Conservation (phyloP, 306 rosid species). For the Quercus variabilis region DNA sequence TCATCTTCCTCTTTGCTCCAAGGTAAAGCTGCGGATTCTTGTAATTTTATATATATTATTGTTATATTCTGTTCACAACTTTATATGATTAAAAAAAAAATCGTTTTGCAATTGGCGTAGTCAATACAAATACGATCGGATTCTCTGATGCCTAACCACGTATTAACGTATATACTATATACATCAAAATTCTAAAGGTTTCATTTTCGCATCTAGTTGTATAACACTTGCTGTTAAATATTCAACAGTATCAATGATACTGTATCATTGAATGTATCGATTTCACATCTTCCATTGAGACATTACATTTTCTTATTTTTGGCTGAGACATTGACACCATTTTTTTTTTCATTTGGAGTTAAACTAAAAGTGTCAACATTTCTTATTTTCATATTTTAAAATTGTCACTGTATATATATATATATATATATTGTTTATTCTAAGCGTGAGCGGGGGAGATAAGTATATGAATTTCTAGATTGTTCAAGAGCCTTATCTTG, state of each 20-base stretch:
- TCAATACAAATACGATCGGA: neutral
- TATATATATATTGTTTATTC: too few species aligned
- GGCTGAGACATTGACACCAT: too few species aligned
- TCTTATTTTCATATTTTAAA: too few species aligned
- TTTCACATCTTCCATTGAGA: neutral
- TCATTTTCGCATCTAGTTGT: neutral
- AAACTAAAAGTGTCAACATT: too few species aligned
- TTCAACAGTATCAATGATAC: neutral
- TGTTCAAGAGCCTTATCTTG: too few species aligned
- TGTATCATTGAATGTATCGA: neutral
- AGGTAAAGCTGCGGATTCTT: neutral
- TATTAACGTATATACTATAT: neutral
- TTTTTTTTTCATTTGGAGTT: too few species aligned
- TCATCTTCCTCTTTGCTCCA: neutral
- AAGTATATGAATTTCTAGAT: too few species aligned
- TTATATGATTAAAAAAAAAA: neutral
- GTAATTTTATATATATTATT: too few species aligned
- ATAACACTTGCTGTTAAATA: neutral
- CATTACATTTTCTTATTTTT: too few species aligned
- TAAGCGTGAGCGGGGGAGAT: too few species aligned
- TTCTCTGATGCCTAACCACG: neutral
- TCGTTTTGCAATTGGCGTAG: neutral
- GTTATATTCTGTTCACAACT: neutral
- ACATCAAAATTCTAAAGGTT: neutral
- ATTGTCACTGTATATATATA: too few species aligned